Percentiles rank a stretch among this genome's conserved stretches.
Conservation (phyloP, 192 early-diverging fungal genomes). For the Coemansia sp. region DNA sequence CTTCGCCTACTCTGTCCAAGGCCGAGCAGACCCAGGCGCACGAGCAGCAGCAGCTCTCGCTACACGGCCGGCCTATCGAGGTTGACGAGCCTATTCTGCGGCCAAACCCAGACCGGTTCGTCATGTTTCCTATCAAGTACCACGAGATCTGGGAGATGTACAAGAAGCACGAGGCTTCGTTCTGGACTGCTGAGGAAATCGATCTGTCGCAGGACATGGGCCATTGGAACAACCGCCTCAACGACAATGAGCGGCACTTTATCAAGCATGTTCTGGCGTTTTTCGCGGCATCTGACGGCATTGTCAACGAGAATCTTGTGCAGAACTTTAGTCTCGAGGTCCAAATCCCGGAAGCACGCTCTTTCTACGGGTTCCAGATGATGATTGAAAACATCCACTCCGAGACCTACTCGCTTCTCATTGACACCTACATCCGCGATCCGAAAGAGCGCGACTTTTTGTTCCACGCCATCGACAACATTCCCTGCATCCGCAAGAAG, state of each 20-base stretch:
- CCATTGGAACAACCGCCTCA: slow-evolving; percentile 87
- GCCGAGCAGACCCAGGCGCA: slow-evolving; percentile 32
- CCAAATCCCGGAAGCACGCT: slow-evolving; percentile 90
- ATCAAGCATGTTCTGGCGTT: slow-evolving; percentile 92
- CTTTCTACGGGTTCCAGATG: slow-evolving; percentile 97
- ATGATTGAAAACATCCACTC: slow-evolving; percentile 98
- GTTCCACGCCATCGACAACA: slow-evolving; percentile 93
- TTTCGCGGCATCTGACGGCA: slow-evolving; percentile 94
- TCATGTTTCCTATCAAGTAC: slow-evolving; percentile 93
- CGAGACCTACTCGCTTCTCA: slow-evolving; percentile 93
- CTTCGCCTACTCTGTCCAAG: slow-evolving; percentile 23
- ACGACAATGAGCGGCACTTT: slow-evolving; percentile 85
- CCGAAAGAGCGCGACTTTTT: slow-evolving; percentile 75
- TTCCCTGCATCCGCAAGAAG: slow-evolving; percentile 94
- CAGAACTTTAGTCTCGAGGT: slow-evolving; percentile 89
- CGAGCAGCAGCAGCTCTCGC: slow-evolving; percentile 36
- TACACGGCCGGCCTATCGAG: slow-evolving; percentile 47
- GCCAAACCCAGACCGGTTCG: slow-evolving; percentile 79
- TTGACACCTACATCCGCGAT: slow-evolving; percentile 95
- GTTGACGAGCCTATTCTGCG: slow-evolving; percentile 60
- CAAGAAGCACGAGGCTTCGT: slow-evolving; percentile 96
- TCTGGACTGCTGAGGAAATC: slow-evolving; percentile 96
- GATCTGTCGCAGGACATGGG: slow-evolving; percentile 88
- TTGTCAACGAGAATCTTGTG: slow-evolving; percentile 95
- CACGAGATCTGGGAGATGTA: slow-evolving; percentile 97